Conservation (phyloP, 176 grass and related monocot species). For the Carex littledalei region DNA sequence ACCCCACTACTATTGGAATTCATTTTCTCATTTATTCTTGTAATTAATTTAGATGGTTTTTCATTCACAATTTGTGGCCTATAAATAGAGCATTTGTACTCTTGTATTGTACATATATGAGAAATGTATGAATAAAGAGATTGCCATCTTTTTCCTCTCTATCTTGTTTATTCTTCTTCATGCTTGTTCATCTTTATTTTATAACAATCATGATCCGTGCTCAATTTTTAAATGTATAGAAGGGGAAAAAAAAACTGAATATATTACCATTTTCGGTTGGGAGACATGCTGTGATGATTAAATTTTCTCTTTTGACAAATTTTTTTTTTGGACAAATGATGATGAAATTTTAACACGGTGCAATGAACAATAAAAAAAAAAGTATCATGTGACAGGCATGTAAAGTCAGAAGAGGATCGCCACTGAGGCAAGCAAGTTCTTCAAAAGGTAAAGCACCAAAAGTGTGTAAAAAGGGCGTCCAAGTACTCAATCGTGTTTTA, state of each 20-base stretch:
- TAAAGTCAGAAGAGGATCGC: neutral
- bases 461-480: neutral
- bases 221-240: neutral
- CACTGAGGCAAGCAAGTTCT: neutral
- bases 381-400: neutral
- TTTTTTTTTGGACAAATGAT: too few species aligned
- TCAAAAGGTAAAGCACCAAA: neutral
- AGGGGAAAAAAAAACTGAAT: neutral
- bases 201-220: neutral
- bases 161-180: too few species aligned
- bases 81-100: too few species aligned
- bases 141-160: too few species aligned
- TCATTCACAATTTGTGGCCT: too few species aligned
- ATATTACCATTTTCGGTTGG: neutral
- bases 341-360: neutral
- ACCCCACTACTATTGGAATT: too few species aligned
- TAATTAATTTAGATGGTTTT: too few species aligned
- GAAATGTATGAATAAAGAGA: too few species aligned
- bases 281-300: neutral
- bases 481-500: constrained; percentile 9
- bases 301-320: too few species aligned
- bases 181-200: too few species aligned
- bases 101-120: too few species aligned
- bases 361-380: neutral
- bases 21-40: too few species aligned